Percentiles rank a stretch among this genome's conserved stretches.
phyloP scores from a whole-genome alignment of 768 basidiomycete species.

The Boletus vinaceobasis region DNA sequence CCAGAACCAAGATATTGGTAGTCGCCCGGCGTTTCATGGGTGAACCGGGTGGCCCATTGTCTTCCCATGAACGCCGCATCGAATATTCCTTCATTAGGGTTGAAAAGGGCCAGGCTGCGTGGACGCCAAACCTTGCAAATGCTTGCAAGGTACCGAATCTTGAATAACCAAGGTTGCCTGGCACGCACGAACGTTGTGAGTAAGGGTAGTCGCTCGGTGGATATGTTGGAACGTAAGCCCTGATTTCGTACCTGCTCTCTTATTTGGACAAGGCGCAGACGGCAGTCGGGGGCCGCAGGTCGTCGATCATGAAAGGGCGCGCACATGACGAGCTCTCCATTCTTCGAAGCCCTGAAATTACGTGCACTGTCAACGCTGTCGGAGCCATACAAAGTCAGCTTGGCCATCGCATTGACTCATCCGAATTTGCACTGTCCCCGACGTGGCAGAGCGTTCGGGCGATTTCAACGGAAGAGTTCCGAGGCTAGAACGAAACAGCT shows the following conservation, averaged over 20 bases:
- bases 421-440: conserved; percentile 4
- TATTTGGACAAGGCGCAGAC: not conserved
- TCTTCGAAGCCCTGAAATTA: conserved; percentile 5
- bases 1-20: conserved; percentile 1
- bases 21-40: not conserved
- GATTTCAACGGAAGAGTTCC: not conserved
- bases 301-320: conserved; percentile 27
- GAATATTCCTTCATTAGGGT: not conserved
- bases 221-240: not conserved
- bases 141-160: not conserved
- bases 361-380: no score
- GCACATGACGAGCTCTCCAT: conserved; percentile 17
- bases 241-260: not conserved
- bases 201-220: not conserved
- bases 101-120: not conserved
- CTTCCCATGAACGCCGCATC: not conserved
- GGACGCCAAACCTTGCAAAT: no score
- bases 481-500: no score
- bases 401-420: no score
- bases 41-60: not conserved
- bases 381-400: no score
- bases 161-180: not conserved
- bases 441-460: not conserved
- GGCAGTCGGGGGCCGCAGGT: conserved; percentile 2
- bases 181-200: not conserved